Conservation (phyloP, 176 grass and related monocot genomes). For the Raddia distichophylla region DNA sequence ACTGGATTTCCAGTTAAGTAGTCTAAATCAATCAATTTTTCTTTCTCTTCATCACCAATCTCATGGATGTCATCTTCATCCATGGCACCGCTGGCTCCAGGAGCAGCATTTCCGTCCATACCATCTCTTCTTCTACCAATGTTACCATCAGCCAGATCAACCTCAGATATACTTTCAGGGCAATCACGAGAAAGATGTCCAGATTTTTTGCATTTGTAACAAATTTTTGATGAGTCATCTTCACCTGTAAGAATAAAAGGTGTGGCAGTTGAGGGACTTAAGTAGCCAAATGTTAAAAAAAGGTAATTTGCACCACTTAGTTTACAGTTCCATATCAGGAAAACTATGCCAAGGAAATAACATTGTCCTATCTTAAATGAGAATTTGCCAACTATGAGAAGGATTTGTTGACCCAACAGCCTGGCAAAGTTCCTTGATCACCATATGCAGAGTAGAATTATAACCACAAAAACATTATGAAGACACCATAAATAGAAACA, state of each 20-base stretch:
- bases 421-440: not conserved
- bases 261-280: not conserved
- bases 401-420: not conserved
- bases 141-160: constrained; percentile 35
- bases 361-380: constrained; percentile 8
- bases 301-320: not conserved
- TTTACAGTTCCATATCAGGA: constrained; percentile 18
- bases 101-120: constrained; percentile 19
- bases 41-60: constrained; percentile 77
- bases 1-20: constrained; percentile 88
- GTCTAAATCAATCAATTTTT: constrained; percentile 91
- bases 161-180: constrained; percentile 61
- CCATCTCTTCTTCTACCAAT: constrained; percentile 45
- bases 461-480: not conserved
- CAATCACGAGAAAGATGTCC: constrained; percentile 97
- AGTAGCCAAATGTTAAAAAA: not conserved
- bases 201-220: constrained; percentile 94
- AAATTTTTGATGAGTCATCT: constrained; percentile 72
- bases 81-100: constrained; percentile 44
- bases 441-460: not conserved
- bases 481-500: constrained; percentile 5
- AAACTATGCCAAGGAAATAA: not conserved
- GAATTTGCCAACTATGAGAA: constrained; percentile 3
- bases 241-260: constrained; percentile 55
- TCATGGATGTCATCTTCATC: constrained; percentile 71